Evolutionary conservation across 306 rosid genomes (phyloP), one percentile per base, ranked within the genome.

Genomic region (Arachis stenosperma): DNA sequence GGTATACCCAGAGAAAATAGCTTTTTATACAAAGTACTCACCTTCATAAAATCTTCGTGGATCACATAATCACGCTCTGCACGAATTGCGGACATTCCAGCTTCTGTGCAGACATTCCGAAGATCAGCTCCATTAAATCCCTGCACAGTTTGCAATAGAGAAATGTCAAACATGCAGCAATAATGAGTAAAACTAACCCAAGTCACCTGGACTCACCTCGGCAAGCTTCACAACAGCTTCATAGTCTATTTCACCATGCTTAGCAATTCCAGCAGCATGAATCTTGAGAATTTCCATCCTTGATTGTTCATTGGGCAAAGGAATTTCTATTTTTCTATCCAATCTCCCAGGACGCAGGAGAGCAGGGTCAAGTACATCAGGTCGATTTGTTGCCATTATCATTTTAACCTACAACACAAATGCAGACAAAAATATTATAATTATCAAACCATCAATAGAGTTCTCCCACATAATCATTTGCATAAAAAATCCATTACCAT

Each of bases 21-120:
- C 40, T 73, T 69, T 40, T 37, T 12, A 27, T 40, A 75, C 55
- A 72, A 69, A 9, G 22, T 44, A 40, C 44, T 74, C 74, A 83
- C 99, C 93, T 95, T 95, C 98, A 95, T 95, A 83, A 94, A 95
- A 81, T 95, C 99, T 81, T 90, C 98, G 40, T 95, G 99, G 70
- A 88, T 89, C 74, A 95, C 99, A 62, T 91, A 95, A 78, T 91
- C 98, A 15, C 99, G 91, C 73, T 95, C 99, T 9, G 95, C 99
- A 14, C 99, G 95, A 71, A 95, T 95, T 4, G 99, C 99, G 6
- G 91, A 83, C 97, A 94, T 94, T 71, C 99, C 99, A 79, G 99
- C 99, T 83, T 95, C 99, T 0, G 99, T 90, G 86, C 99, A 95
- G 63, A 95, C 90, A 70, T 95, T 95, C 50, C 99, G 90, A 40